Conservation (phyloP, 768 basidiomycete species). For the Trametopsis cervina region DNA sequence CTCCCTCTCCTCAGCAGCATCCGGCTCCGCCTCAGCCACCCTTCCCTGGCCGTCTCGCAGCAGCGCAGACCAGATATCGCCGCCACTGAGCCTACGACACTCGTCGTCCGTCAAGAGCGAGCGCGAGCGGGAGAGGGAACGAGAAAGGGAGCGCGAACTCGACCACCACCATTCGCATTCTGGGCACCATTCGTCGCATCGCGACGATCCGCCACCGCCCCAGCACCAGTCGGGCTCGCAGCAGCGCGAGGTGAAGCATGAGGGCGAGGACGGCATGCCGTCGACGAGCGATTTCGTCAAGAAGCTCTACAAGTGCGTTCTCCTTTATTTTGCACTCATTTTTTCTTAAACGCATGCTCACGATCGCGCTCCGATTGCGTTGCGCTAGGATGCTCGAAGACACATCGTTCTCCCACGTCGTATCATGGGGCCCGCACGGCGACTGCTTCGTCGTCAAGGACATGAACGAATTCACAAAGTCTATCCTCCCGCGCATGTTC, state of each 20-base stretch:
- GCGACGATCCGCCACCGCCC: neutral
- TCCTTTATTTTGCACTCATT: neutral
- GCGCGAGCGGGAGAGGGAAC: conserved; percentile 13
- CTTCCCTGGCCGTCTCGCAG: conserved; percentile 29
- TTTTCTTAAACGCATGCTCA: neutral
- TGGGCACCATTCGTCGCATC: neutral
- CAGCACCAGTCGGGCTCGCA: conserved; percentile 10
- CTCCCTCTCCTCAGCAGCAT: neutral
- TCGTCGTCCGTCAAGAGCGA: conserved; percentile 15
- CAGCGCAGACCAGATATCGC: conserved; percentile 26
- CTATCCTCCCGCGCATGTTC: conserved; percentile 85
- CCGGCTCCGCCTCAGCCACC: conserved; percentile 12
- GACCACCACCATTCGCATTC: too few species aligned
- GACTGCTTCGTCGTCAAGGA: conserved; percentile 95
- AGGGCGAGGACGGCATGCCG: conserved; percentile 68
- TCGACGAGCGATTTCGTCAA: conserved; percentile 93
- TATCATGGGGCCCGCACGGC: conserved; percentile 77
- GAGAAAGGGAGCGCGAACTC: too few species aligned
- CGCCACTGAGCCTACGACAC: conserved; percentile 12
- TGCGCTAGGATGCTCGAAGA: conserved; percentile 83
- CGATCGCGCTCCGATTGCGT: neutral
- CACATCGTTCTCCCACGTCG: conserved; percentile 58
- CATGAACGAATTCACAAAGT: conserved; percentile 95
- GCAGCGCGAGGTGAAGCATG: conserved; percentile 23
- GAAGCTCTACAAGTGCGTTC: conserved; percentile 80